Base-by-base conservation (phyloP, 2,329 filamentous ascomycete species). In the Thelonectria olida region DNA sequence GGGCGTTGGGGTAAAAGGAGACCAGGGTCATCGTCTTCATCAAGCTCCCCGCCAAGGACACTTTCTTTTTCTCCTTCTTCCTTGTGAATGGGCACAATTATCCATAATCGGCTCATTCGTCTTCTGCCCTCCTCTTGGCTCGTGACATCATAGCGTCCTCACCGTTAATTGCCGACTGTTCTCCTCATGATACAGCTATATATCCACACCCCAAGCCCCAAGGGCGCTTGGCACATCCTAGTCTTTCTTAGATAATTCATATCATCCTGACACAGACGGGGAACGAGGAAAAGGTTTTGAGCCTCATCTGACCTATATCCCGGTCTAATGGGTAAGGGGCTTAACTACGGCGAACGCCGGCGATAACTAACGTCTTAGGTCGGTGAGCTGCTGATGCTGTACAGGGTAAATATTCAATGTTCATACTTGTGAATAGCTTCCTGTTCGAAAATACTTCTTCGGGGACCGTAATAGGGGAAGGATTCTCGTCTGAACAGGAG, bases 251-350 rank as follows among this genome's bases (percentile, higher is more conserved):
- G 34, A 51, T 27, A 39, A 22, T 51, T 36, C 9, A 39, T 39
- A 39, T 36, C 9, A 39, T 39, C 48, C 28, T 39, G 5, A 39
- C 47, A 22, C 31, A 47, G 23, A 41, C 42, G 19, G 23, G 9
- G 36, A 58, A 20, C n/a, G 8, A 10, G 34, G 22, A 38, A 19
- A 39, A 58, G 15, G 20, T 8, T 17, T 52, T 58, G 39, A 52
- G 55, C 48, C 48, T 58, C 54, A 52, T 52, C 47, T 51, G 54
- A 52, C 47, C 39, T 19, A 23, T 39, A 27, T 38, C 39, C 34
- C 23, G 15, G 20, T 22, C 20, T 19, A 28, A 17, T 44, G 5
- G n/a, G 19, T 34, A 20, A 27, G 41, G 22, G 47, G 15, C 15
- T 9, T 17, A 22, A 17, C 20, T 25, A 13, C 36, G 8, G 42